These are phyloP conservation scores for Eremochloa ophiuroides DNA, from an alignment of 176 grass and related monocot genomes.

Conservation along the genomic window DNA sequence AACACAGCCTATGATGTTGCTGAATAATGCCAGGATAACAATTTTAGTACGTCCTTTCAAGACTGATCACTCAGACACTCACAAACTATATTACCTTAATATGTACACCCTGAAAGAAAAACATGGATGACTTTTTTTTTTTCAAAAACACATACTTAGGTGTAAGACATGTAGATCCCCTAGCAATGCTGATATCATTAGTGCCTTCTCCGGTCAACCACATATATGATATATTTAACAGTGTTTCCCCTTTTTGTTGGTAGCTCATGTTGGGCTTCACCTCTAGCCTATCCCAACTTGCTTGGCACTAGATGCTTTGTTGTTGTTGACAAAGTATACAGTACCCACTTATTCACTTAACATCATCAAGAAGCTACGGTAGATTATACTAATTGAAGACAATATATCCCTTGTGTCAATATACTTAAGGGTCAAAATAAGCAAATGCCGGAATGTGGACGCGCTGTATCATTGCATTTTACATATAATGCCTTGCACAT, in stretches of 20 bases:
- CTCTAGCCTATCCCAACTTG: neutral
- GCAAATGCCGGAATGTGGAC: neutral
- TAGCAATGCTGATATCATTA: neutral
- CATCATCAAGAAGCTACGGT: neutral
- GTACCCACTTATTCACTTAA: neutral
- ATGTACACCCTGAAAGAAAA: neutral
- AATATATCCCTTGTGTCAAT: neutral
- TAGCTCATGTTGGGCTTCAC: neutral
- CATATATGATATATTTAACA: neutral
- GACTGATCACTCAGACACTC: too few species aligned
- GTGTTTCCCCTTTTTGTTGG: neutral
- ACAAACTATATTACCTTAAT: neutral
- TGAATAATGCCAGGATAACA: neutral
- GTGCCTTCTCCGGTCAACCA: neutral
- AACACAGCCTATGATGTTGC: neutral
- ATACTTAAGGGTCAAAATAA: neutral
- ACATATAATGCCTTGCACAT: neutral
- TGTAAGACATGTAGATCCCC: neutral
- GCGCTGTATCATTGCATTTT: neutral
- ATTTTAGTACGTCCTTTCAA: neutral
- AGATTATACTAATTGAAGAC: neutral
- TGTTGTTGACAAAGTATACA: neutral
- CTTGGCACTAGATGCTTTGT: neutral
- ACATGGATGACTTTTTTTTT: neutral
- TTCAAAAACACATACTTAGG: neutral